A percentile compares a stretch with the other conserved stretches of the same genome.
These are phyloP conservation scores for Boletus rex-veris DNA, from an alignment of 768 basidiomycete species.

Conservation along the genomic window DNA sequence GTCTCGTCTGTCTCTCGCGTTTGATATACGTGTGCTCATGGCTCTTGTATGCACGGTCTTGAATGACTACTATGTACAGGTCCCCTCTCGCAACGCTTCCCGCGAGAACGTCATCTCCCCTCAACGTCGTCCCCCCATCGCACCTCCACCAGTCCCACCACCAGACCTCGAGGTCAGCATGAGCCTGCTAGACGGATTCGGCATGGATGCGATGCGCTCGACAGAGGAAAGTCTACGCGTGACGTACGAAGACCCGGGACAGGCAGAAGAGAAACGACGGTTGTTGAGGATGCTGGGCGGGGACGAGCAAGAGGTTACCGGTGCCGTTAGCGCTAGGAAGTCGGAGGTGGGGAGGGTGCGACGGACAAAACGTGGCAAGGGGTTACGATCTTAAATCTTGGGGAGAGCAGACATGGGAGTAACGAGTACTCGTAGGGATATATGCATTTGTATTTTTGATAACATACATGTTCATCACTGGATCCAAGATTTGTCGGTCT, in stretches of 20 bases:
- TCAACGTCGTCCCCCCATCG: constrained; percentile 3
- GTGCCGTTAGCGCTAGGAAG: neutral
- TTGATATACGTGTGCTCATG: neutral
- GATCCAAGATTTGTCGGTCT: too few relatives aligned
- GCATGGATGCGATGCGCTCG: constrained; percentile 3
- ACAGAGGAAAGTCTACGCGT: constrained; percentile 53
- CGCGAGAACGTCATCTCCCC: constrained; percentile 23
- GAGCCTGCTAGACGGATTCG: constrained; percentile 26
- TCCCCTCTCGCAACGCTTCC: constrained; percentile 33
- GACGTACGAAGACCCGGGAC: constrained; percentile 65
- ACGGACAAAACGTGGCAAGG: constrained; percentile 10
- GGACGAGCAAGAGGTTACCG: constrained; percentile 14
- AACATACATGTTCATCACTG: too few relatives aligned
- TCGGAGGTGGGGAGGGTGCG: constrained; percentile 1
- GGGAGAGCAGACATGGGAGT: neutral
- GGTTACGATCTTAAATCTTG: constrained; percentile 4
- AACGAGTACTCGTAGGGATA: neutral
- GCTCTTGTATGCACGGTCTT: too few relatives aligned
- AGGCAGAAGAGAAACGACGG: constrained; percentile 54
- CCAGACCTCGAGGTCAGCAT: constrained; percentile 25
- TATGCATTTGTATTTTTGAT: neutral
- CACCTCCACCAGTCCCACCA: neutral
- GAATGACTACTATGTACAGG: neutral
- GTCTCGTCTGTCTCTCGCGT: neutral
- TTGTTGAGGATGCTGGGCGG: constrained; percentile 51